Base-by-base conservation (phyloP, 805 yeast genomes). In the Yarrowia sp. region DNA sequence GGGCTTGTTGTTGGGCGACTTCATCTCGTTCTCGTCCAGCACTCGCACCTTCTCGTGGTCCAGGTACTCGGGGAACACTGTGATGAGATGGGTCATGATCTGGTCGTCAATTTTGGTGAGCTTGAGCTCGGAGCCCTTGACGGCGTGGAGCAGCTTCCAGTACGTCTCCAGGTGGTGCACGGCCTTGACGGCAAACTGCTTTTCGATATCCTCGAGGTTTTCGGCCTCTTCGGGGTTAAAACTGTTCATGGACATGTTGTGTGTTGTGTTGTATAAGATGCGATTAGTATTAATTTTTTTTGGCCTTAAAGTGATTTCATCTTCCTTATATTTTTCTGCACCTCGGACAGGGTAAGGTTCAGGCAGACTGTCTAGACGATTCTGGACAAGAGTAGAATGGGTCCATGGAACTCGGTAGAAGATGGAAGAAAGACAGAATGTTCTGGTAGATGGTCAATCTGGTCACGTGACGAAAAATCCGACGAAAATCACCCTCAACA, bases 161-260 rank as follows among this genome's bases (percentile, higher is more conserved):
- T 93, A 95, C 1, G 97, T 87, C 73, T 91, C 76, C 68, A 43
- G 44, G 76, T 95, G 98, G 76, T 84, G 86, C 17, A 95, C 99
- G 5, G 98, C 99, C 77, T 89, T 90, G 66, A 95, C 99, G 44
- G 99, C 98, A 73, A 95, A 95, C 79, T 95, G 98, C 82, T 86
- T 91, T 78, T 95, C 99, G 72, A 95, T 91, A 71, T 91, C 96
- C 77, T 93, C 98, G 71, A 90, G 81, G 80, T 95, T 95, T 67
- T 95, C 97, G 51, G 99, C 98, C 66, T 81, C 83, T 72, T 95
- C 97, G 19, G 99, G 92, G 72, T 88, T 84, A 74, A 91, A 90
- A 66, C 76, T 58, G 63, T 58, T 58, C 41, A 58, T 24, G 2
- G 63, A 56, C 49, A 54, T 16, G 24, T 17, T 51, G 30, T 51